Evolutionary conservation across 2,329 filamentous ascomycete genomes (phyloP).

Genomic region (Scedosporium aurantiacum): DNA sequence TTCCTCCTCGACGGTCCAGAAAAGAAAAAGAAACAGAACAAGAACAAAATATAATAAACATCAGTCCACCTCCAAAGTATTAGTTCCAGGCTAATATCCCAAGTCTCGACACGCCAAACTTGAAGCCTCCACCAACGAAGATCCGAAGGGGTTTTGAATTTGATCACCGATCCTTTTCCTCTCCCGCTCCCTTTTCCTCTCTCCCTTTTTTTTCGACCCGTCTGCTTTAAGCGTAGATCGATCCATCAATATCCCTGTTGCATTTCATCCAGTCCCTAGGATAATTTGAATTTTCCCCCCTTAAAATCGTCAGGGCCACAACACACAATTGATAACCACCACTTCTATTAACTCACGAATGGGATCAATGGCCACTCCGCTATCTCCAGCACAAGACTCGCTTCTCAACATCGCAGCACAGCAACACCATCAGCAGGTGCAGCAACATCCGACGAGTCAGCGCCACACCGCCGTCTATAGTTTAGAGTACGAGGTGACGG

Average conservation of each 20-base stretch:
- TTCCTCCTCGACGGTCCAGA: no score
- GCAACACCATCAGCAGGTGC: background rate
- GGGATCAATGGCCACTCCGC: constrained; percentile 2
- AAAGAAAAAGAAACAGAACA: no score
- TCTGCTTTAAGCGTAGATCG: background rate
- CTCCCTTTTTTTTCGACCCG: no score
- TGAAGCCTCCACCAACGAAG: background rate
- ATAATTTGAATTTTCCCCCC: background rate
- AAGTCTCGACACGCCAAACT: background rate
- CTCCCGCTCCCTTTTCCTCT: background rate
- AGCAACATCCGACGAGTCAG: background rate
- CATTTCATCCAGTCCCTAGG: background rate
- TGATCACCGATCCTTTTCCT: background rate
- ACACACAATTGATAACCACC: background rate
- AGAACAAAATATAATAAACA: no score
- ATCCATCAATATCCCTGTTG: background rate
- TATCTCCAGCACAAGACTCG: constrained; percentile 1
- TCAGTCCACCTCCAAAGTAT: no score
- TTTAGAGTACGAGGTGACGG: background rate
- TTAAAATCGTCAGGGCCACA: background rate
- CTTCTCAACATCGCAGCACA: constrained; percentile 1
- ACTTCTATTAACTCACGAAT: background rate
- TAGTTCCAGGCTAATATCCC: no score
- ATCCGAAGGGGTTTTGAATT: background rate
- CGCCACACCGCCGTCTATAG: background rate